A percentile compares a stretch with the other conserved stretches of the same genome.
Evolutionary conservation across 78 protist species (phyloP).

Genomic region (Dictyostelium brefeldianum): DNA sequence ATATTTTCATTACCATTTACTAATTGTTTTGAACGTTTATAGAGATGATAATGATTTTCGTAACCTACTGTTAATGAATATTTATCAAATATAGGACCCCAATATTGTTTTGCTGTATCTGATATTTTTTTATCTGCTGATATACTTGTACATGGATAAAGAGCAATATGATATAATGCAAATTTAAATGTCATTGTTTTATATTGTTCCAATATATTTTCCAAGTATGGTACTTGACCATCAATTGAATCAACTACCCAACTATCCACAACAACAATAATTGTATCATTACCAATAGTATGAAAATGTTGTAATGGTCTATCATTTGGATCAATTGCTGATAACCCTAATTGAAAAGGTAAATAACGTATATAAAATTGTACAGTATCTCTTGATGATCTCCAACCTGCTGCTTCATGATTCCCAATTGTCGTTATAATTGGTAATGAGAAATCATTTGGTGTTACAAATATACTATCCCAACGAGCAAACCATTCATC

Average conservation of each 20-base stretch:
- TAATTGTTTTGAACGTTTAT: conserved; percentile 56
- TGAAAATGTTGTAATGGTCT: conserved; percentile 12
- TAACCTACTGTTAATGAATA: conserved; percentile 55
- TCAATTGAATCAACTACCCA: not conserved
- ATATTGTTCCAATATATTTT: not conserved
- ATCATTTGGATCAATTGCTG: not conserved
- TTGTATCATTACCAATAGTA: not conserved
- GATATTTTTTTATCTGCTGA: not conserved
- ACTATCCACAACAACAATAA: conserved; percentile 14
- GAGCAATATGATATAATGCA: conserved; percentile 55
- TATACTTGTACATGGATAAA: conserved; percentile 44
- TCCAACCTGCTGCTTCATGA: conserved; percentile 62
- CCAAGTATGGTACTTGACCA: not conserved
- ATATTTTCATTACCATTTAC: not conserved
- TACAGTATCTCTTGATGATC: not conserved
- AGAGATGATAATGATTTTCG: conserved; percentile 83
- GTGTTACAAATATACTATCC: conserved; percentile 32
- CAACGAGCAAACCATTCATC: conserved; percentile 63
- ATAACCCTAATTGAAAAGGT: conserved; percentile 24
- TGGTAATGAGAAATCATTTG: conserved; percentile 29
- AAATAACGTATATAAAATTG: conserved; percentile 39
- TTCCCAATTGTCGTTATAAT: conserved; percentile 46
- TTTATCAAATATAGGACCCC: conserved; percentile 59
- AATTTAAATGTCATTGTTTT: not conserved
- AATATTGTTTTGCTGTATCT: not conserved